Base-by-base conservation (phyloP, 139 green algal species). In the Chlamydomonas sp. region DNA sequence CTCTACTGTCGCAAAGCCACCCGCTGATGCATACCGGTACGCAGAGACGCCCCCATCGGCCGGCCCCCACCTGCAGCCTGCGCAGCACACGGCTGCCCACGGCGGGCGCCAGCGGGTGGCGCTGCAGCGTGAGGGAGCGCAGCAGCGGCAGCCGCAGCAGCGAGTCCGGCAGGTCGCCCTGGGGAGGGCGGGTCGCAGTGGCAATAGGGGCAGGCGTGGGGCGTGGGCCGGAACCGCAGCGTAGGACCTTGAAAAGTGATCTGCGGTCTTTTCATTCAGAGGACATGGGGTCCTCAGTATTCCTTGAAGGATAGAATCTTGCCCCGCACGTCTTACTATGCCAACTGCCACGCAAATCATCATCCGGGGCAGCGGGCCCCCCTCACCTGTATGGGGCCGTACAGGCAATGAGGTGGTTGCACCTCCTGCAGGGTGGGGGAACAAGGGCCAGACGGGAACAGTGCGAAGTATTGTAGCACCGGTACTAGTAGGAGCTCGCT, bases 401-500 rank as follows among this genome's bases (percentile, higher is more conserved):
- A 86, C 57, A 86, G 69, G 80, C 80, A 86, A n/a, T 78, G 80
- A 16, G 80, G 80, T 5, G 80, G 69, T 18, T 86, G 80, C 1
- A 86, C 80, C 59, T 79, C 80, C 80, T 86, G 80, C 61, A 60
- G 16, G 60, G 77, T 60, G 15, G 3, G 60, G 60, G 12, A 63
- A 57, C 60, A 10, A 69, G 2, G 31, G 77, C 16, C 57, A 20
- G 17, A 14, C 4, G 7, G 60, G 60, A 17, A 2, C 15, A 10
- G 69, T 9, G 75, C 12, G 8, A 18, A 6, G 5, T 64, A 4
- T 12, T 8, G 12, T 4, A 79, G 63, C 63, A 20, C 10, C 18
- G 7, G 67, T 49, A 49, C 31, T 49, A 49, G 31, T 49, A 49
- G 31, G 31, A 49, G 31, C 31, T 49, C 31, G 31, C 31, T 49